Conservation (phyloP, 148 eudicot species). For the Amaranthus hypochondriacus region DNA sequence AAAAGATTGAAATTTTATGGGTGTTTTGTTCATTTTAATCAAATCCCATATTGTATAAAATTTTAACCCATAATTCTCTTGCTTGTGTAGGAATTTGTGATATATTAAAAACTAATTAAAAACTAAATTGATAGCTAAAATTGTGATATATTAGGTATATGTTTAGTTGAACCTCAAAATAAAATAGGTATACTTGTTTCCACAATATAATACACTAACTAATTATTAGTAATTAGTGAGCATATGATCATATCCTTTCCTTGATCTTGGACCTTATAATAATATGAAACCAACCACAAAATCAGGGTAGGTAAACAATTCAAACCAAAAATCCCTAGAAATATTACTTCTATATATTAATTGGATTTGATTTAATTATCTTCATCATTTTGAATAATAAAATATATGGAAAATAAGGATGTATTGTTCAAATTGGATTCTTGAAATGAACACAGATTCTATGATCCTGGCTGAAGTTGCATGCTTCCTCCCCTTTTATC, state of each 20-base stretch:
- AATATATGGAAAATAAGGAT: not conserved
- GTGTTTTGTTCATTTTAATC: slow-evolving; percentile 1
- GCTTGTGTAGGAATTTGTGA: not conserved
- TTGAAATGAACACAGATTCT: slow-evolving; percentile 3
- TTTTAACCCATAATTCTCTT: slow-evolving; percentile 8
- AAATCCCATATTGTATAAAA: slow-evolving; percentile 28
- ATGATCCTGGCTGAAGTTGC: slow-evolving; percentile 6
- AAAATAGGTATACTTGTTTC: too few relatives aligned
- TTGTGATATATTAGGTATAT: too few relatives aligned
- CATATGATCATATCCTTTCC: too few relatives aligned
- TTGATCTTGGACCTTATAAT: too few relatives aligned
- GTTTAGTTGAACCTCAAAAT: too few relatives aligned
- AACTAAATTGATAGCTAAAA: too few relatives aligned
- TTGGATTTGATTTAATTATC: not conserved
- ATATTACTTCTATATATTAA: not conserved
- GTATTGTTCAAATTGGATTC: not conserved
- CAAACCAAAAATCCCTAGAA: not conserved
- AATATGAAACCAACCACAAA: too few relatives aligned
- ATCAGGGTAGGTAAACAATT: not conserved
- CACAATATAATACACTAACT: too few relatives aligned
- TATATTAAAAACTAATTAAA: too few relatives aligned
- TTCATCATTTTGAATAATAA: not conserved
- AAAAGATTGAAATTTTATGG: slow-evolving; percentile 8
- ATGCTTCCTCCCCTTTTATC: too few relatives aligned
- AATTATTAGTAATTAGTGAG: too few relatives aligned